Conservation (phyloP, 495 filamentous ascomycete species). For the Penicillium robsamsonii region DNA sequence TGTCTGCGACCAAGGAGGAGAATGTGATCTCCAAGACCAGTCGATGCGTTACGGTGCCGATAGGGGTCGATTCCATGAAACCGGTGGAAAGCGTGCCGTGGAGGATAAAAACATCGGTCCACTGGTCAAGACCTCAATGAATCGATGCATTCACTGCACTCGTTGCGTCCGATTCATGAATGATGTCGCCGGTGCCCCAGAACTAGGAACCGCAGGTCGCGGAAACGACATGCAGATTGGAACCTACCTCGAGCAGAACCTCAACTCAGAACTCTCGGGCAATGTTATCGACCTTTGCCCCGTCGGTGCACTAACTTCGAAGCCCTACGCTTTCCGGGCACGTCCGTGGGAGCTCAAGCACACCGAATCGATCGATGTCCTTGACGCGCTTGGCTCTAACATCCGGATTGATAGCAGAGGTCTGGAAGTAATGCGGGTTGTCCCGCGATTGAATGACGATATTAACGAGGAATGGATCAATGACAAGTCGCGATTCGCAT, state of each 20-base stretch:
- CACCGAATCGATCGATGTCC: conserved; percentile 89
- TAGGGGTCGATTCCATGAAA: conserved; percentile 93
- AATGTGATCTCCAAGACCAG: conserved; percentile 98
- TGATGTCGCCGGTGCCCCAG: conserved; percentile 91
- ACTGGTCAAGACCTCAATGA: conserved; percentile 99
- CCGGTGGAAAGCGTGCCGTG: conserved; percentile 89
- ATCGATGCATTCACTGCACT: conserved; percentile 98
- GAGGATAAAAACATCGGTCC: conserved; percentile 99
- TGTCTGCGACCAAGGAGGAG: conserved; percentile 97
- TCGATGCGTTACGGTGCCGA: conserved; percentile 98
- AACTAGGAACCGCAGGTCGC: conserved; percentile 89
- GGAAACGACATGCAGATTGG: conserved; percentile 98
- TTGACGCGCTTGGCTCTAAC: conserved; percentile 89
- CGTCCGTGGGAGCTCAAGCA: conserved; percentile 95
- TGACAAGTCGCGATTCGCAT: conserved; percentile 95
- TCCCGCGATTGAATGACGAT: conserved; percentile 92
- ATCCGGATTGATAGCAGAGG: conserved; percentile 90
- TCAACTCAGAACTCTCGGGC: conserved; percentile 90
- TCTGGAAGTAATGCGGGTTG: conserved; percentile 92
- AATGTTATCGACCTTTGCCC: conserved; percentile 99
- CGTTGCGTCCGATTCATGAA: conserved; percentile 97
- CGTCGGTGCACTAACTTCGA: conserved; percentile 92
- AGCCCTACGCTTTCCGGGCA: conserved; percentile 96
- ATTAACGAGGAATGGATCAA: conserved; percentile 99
- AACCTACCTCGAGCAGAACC: conserved; percentile 88